Evolutionary conservation across 2,329 filamentous ascomycete genomes (phyloP), one percentile per base, ranked within the genome.

Genomic region (Rhinocladiella similis): DNA sequence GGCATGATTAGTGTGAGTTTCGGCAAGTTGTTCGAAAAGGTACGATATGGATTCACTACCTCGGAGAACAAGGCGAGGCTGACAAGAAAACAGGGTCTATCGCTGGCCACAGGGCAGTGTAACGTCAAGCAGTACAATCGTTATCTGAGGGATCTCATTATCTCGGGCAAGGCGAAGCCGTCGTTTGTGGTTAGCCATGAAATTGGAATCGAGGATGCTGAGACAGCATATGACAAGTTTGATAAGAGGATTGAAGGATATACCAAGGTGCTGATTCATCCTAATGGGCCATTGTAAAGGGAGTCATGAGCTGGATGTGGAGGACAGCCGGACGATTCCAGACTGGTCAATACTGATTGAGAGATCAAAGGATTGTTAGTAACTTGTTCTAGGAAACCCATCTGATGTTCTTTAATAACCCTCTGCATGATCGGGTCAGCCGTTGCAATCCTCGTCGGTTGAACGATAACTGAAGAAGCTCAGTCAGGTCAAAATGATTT

Each of bases 101-200:
- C 54, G 22, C 29, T 47, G 12, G 41, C 47, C 14, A 84, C 81
- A 2, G 83, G 84, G 0, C 83, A 87, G 66, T 87, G 84, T 71
- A 88, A 88, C 60, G 84, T 88, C 62, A 88, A 87, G 70, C 74
- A 80, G 1, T 88, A 88, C 70, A 88, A 88, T 67, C 76, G 84
- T 20, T 85, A 87, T 64, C 70, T 88, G 38, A 77, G 85, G 12
- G 84, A 88, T 59, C 73, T 88, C 64, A 88, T 88, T 63, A 82
- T 87, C 42, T 72, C 81, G 0, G 84, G 85, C 2, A 80, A 79
- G 56, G 85, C 85, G 1, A 86, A 85, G 68, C 85, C 85, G 3
- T 84, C 80, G 54, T 88, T 88, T 62, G 83, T 88, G 1, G 83
- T 88, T 5, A 84, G 80, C 1, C 84, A 88, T 60, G 83, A 87